These are phyloP conservation scores for Kodamaea jinghongensis DNA, from an alignment of 805 yeast species.

Conservation along the genomic window DNA sequence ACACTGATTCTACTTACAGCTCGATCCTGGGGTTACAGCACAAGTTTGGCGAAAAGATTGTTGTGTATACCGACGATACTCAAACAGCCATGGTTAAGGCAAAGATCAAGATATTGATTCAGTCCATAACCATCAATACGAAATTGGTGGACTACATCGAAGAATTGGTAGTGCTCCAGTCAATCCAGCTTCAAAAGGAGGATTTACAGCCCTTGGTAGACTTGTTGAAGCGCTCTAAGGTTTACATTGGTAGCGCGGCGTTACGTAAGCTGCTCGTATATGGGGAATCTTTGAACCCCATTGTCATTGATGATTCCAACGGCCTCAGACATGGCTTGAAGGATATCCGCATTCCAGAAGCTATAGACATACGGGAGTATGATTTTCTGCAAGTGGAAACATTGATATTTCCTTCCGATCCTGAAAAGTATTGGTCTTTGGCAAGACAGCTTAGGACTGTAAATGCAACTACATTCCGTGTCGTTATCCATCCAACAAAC, in stretches of 20 bases:
- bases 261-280: slow-evolving; percentile 9
- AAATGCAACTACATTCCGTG: slow-evolving; percentile 18
- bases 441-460: slow-evolving; percentile 8
- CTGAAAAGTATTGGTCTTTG: slow-evolving; percentile 16
- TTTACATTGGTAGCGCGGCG: slow-evolving; percentile 19
- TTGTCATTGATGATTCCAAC: slow-evolving; percentile 18
- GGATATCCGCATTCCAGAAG: slow-evolving; percentile 2
- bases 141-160: slow-evolving; percentile 31
- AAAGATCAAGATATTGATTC: slow-evolving; percentile 40
- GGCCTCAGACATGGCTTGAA: background rate
- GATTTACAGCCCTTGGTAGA: slow-evolving; percentile 5
- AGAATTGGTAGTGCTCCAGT: slow-evolving; percentile 19
- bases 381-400: slow-evolving; percentile 9
- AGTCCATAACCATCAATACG: slow-evolving; percentile 33
- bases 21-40: slow-evolving; percentile 9
- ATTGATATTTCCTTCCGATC: slow-evolving; percentile 16
- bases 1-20: slow-evolving; percentile 5
- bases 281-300: slow-evolving; percentile 13
- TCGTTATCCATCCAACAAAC: slow-evolving; percentile 19
- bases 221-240: slow-evolving; percentile 1
- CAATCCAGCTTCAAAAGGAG: slow-evolving; percentile 23
- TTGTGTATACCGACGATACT: slow-evolving; percentile 12
- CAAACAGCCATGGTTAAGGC: slow-evolving; percentile 28
- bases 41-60: slow-evolving; percentile 6
- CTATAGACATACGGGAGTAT: background rate